Percentiles rank a stretch among this genome's conserved stretches.
Evolutionary conservation across 208 protist genomes (phyloP).

Genomic region (Angomonas deanei): DNA sequence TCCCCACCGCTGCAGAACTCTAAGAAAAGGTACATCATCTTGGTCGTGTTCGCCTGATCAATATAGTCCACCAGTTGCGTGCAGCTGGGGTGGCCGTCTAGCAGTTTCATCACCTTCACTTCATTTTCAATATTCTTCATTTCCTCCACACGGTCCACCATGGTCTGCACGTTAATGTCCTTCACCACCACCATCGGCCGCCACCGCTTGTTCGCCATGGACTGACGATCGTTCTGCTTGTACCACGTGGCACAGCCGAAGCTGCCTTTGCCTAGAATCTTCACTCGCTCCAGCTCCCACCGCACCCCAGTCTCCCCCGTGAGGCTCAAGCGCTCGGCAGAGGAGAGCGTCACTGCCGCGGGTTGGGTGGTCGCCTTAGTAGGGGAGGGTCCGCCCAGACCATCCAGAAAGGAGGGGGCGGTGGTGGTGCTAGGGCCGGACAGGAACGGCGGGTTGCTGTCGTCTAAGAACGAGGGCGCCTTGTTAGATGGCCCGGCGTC

Average conservation of each 20-base stretch:
- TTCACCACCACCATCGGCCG: slow-evolving; percentile 53
- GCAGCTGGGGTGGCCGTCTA: slow-evolving; percentile 49
- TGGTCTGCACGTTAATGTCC: slow-evolving; percentile 75
- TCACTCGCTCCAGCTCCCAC: slow-evolving; percentile 37
- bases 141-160: slow-evolving; percentile 49
- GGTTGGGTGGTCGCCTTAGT: neutral
- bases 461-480: neutral
- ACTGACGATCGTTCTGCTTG: neutral
- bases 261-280: slow-evolving; percentile 76
- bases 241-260: slow-evolving; percentile 82
- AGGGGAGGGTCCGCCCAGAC: neutral
- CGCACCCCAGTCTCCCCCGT: slow-evolving; percentile 17
- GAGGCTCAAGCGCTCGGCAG: slow-evolving; percentile 18
- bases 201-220: neutral
- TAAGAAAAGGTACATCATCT: slow-evolving; percentile 76
- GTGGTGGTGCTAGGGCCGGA: neutral
- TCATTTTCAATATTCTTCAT: slow-evolving; percentile 51
- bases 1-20: slow-evolving; percentile 78
- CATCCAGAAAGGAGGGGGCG: slow-evolving; percentile 3
- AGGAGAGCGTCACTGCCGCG: slow-evolving; percentile 8
- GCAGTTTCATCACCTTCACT: slow-evolving; percentile 37
- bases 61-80: slow-evolving; percentile 64
- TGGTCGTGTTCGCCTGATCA: slow-evolving; percentile 20
- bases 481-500: neutral
- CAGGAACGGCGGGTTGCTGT: slow-evolving; percentile 1